Evolutionary conservation across 192 early-diverging fungal species (phyloP).

Genomic region (Diversispora eburnea): DNA sequence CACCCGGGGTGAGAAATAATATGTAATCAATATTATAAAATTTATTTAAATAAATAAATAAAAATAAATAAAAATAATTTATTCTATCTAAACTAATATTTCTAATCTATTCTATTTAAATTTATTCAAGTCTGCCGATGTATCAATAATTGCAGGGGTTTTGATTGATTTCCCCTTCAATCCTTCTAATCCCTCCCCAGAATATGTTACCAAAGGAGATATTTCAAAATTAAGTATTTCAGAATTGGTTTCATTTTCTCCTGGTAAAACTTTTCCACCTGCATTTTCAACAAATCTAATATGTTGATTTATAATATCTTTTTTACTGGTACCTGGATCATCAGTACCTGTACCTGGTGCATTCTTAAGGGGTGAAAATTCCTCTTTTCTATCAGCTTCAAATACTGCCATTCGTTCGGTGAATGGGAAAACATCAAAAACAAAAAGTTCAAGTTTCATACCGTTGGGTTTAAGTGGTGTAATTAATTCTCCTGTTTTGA

Average conservation of each 20-base stretch:
- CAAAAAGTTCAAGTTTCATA: constrained; percentile 98
- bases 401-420: constrained; percentile 85
- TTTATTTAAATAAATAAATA: no score
- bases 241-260: constrained; percentile 37
- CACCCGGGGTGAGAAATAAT: no score
- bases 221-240: constrained; percentile 70
- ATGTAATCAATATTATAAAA: no score
- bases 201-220: constrained; percentile 85
- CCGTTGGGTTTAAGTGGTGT: constrained; percentile 82
- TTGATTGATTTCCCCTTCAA: constrained; percentile 68
- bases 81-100: no score
- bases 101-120: not conserved
- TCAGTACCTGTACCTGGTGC: constrained; percentile 84
- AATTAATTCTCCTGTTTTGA: constrained; percentile 66
- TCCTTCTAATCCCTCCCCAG: constrained; percentile 86
- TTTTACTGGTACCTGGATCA: constrained; percentile 89
- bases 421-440: constrained; percentile 98
- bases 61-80: no score
- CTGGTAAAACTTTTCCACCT: constrained; percentile 71
- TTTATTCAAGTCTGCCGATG: constrained; percentile 35
- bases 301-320: constrained; percentile 85
- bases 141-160: constrained; percentile 50
- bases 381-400: constrained; percentile 87
- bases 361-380: constrained; percentile 98
- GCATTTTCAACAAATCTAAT: constrained; percentile 81